Evolutionary conservation across 2,329 filamentous ascomycete genomes (phyloP).

Genomic region (Sclerotiophoma versabilis): DNA sequence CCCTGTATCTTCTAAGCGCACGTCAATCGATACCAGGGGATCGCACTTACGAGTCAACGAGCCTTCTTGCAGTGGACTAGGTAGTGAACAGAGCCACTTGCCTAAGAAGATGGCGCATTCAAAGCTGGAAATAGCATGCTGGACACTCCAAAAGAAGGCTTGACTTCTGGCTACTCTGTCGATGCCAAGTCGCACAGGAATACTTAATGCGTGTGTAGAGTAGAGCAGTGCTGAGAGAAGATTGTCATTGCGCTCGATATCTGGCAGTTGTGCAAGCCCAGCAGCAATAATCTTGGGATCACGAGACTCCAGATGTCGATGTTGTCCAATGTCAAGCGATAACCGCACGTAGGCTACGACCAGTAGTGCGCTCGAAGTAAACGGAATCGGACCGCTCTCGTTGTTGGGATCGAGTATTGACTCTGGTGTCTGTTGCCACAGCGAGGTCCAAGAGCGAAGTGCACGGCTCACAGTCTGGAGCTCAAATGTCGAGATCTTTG

Average conservation of each 20-base stretch:
- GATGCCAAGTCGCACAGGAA: slow-evolving; percentile 63
- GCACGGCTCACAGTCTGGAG: slow-evolving; percentile 35
- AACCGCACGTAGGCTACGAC: slow-evolving; percentile 58
- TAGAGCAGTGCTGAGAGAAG: slow-evolving; percentile 60
- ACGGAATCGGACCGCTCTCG: slow-evolving; percentile 46
- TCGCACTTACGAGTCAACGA: slow-evolving; percentile 24
- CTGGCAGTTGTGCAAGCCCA: slow-evolving; percentile 49
- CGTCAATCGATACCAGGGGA: neutral
- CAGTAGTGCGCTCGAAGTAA: slow-evolving; percentile 57
- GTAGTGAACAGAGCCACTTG: slow-evolving; percentile 56
- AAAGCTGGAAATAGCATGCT: slow-evolving; percentile 63
- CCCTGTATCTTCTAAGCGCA: slow-evolving; percentile 2
- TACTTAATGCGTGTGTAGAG: slow-evolving; percentile 62
- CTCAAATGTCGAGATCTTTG: slow-evolving; percentile 29
- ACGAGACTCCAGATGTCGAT: slow-evolving; percentile 54
- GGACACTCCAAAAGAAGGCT: slow-evolving; percentile 64
- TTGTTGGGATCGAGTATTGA: slow-evolving; percentile 48
- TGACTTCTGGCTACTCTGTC: slow-evolving; percentile 63
- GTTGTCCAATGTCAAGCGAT: slow-evolving; percentile 55
- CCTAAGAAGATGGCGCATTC: slow-evolving; percentile 63
- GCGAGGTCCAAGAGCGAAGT: slow-evolving; percentile 44
- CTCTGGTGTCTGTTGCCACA: slow-evolving; percentile 47
- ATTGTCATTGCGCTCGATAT: slow-evolving; percentile 58
- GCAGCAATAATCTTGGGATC: slow-evolving; percentile 52
- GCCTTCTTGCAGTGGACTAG: slow-evolving; percentile 21